These are phyloP conservation scores for Cynanchum wilfordii DNA, from an alignment of 257 asterid species.

Conservation along the genomic window DNA sequence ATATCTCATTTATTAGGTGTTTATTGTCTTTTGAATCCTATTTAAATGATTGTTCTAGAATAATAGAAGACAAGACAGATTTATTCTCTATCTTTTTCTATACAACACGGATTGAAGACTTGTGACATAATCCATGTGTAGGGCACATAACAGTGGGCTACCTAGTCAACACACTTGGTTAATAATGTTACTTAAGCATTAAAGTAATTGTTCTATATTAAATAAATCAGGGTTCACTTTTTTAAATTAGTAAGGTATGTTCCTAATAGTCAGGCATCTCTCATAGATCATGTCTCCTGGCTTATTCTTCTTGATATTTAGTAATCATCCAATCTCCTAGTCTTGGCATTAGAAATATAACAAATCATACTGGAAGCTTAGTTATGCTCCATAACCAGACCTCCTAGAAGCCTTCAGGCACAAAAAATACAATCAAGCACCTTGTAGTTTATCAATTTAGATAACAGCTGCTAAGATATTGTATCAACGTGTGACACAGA, in stretches of 20 bases:
- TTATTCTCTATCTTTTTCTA: too few species aligned
- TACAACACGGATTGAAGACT: too few species aligned
- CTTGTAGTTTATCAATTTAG: not conserved
- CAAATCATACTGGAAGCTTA: not conserved
- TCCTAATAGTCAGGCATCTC: not conserved
- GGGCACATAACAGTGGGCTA: not conserved
- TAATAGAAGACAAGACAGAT: too few species aligned
- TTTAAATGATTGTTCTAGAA: too few species aligned
- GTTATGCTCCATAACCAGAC: not conserved
- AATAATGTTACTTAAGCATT: not conserved
- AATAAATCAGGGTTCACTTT: not conserved
- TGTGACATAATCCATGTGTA: too few species aligned
- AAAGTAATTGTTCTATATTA: not conserved
- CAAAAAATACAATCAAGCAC: not conserved
- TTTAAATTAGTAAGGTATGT: not conserved
- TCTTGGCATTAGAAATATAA: not conserved
- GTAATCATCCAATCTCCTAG: not conserved
- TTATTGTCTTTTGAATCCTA: too few species aligned
- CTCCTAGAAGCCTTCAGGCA: not conserved
- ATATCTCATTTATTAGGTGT: too few species aligned
- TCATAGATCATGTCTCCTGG: not conserved
- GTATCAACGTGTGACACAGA: not conserved
- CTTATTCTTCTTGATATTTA: not conserved
- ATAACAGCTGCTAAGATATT: not conserved
- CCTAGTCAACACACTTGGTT: not conserved